Base-by-base conservation (phyloP, 345 rosid genomes). In the Hevea brasiliensis region DNA sequence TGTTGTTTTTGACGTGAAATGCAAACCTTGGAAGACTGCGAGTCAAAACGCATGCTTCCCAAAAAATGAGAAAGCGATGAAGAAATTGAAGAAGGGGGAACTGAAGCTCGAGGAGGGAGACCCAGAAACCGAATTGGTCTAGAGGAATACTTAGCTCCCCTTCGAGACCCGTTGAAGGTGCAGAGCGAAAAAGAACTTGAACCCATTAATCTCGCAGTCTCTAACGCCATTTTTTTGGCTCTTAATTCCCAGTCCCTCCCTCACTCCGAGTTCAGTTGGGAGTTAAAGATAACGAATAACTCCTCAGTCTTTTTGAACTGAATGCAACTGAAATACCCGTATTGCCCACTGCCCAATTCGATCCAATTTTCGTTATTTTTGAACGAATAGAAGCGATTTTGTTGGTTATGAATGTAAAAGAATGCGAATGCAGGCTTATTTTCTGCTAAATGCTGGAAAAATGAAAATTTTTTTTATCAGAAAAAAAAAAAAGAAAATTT, bases 211-310 rank as follows among this genome's bases (percentile, higher is more conserved):
- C 89, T 85, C 65, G 92, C 44, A 61, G 89, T 84, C 80, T 90
- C 97, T 29, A 89, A 83, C 23, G 97, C 97, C 98, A 94, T 94
- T 78, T 76, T 11, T 15, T 74, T 14, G 18, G 17, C 23, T 26
- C 44, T 17, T 14, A 17, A 14, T 21, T 17, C 2, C 10, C 17
- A 63, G 63, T 48, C 26, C 15, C 44, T 27, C 32, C 23, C 72
- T 51, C 59, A 56, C 76, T 66, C 69, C 20, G 32, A 47, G 53
- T 7, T n/a, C 14, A n/a, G 63, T 41, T 40, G 32, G 11, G 62
- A 37, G n/a, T 61, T 53, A 45, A 70, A 26, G 77, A 74, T 74
- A 74, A 74, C 67, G 35, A 29, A 58, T 20, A 14, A 23, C 42
- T 48, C 26, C 58, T 65, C 6, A 23, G 65, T 21, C 72, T 65